phyloP scores from a whole-genome alignment of 2,329 filamentous ascomycete species.

The Verticillium albo-atrum region DNA sequence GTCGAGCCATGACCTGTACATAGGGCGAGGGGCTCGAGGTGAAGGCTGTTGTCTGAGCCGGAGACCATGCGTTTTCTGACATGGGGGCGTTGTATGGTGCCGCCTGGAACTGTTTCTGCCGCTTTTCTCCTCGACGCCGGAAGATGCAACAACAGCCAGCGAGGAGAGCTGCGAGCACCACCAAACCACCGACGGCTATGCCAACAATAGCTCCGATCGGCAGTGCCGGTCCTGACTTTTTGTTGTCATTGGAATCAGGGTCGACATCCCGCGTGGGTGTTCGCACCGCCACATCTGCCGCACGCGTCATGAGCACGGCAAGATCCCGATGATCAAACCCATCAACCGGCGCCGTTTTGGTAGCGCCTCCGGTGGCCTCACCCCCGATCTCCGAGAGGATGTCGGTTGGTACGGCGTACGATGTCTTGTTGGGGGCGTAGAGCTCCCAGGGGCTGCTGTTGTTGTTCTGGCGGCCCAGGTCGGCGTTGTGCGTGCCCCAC shows the following conservation, averaged over 20 bases:
- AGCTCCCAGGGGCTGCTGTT: constrained; percentile 44
- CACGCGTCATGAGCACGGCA: constrained; percentile 46
- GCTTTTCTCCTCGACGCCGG: constrained; percentile 14
- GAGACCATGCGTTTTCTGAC: constrained; percentile 10
- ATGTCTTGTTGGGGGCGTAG: constrained; percentile 43
- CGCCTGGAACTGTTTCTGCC: constrained; percentile 1
- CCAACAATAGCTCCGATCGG: constrained; percentile 38
- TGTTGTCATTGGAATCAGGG: not conserved
- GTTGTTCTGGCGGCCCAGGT: constrained; percentile 45
- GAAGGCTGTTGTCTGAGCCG: constrained; percentile 4
- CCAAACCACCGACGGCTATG: constrained; percentile 33
- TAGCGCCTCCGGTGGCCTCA: constrained; percentile 46
- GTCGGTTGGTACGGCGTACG: constrained; percentile 49
- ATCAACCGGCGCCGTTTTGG: constrained; percentile 39
- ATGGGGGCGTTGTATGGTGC: constrained; percentile 8
- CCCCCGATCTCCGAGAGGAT: constrained; percentile 48
- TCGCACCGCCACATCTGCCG: constrained; percentile 38
- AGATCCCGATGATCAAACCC: constrained; percentile 50
- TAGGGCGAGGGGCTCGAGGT: constrained; percentile 2
- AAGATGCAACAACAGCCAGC: constrained; percentile 23
- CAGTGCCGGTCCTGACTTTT: constrained; percentile 12
- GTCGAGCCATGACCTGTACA: constrained; percentile 5
- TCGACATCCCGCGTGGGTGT: constrained; percentile 44
- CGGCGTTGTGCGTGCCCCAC: constrained; percentile 52
- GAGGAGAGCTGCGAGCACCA: constrained; percentile 19